Base-by-base conservation (phyloP, 352 stramenopile species). In the Globisporangium irregulare region DNA sequence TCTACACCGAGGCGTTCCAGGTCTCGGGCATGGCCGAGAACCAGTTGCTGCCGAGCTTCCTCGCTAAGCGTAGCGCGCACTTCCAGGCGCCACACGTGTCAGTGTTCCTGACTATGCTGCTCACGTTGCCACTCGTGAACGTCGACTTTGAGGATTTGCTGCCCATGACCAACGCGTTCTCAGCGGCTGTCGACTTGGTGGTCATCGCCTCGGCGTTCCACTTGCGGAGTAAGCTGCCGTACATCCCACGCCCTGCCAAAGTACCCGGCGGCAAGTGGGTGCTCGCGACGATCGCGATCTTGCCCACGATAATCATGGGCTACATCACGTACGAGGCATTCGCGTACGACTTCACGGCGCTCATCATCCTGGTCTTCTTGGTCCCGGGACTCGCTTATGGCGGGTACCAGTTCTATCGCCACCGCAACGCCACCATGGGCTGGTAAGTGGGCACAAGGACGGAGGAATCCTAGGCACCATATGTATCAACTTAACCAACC, bases 191-290 rank as follows among this genome's bases (percentile, higher is more conserved):
- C 15, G 76, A 98, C 54, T 50, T 98, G 4, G 71, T 98, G 36
- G 94, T 98, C 65, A 97, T 98, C 68, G 77, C 74, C 12, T 86
- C 95, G 0, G 90, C 96, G 74, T 79, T 98, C 58, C 88, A 95
- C 41, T 77, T 99, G 10, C 87, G 96, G 1, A 67, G 86, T 3
- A 82, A 76, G 56, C 63, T 87, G 58, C 82, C 82, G 14, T 88
- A 91, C 72, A 85, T 96, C 67, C 68, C 80, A 25, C 82, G 90
- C 3, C 86, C 88, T 0, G 90, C 74, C 25, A 80, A 80, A 60
- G 74, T 89, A 0, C 80, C 82, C 18, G 80, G 82, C 3, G 79
- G 82, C 51, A 63, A 73, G 14, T 69, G 63, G 36, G 62, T 78
- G 59, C 69, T 92, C 8, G 69, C 62, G 25, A n/a, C 70, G 3